Evolutionary conservation across 2,329 filamentous ascomycete species (phyloP).

Genomic region (Pyricularia pennisetigena): DNA sequence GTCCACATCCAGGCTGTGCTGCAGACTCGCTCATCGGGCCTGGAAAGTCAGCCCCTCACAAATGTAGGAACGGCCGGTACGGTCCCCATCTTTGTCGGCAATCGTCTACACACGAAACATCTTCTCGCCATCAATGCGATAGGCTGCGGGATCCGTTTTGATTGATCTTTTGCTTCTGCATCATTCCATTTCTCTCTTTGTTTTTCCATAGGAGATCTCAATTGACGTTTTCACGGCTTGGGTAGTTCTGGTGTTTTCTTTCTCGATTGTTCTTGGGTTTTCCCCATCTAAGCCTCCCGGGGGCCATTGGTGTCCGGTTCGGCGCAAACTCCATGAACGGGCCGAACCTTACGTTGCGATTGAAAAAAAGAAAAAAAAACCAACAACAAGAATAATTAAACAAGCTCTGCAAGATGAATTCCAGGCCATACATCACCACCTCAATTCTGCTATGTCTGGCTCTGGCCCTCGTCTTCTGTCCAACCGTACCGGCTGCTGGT

Average conservation of each 20-base stretch:
- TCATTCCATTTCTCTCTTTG: background rate
- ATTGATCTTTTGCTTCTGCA: background rate
- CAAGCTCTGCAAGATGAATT: background rate
- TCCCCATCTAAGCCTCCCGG: background rate
- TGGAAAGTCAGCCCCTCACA: background rate
- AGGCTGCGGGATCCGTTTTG: background rate
- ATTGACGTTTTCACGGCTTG: background rate
- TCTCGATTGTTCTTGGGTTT: background rate
- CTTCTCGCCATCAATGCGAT: background rate
- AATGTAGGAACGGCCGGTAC: background rate
- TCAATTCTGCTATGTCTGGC: background rate
- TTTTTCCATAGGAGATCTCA: background rate
- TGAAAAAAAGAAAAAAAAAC: too few relatives aligned
- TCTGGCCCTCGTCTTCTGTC: constrained; percentile 1
- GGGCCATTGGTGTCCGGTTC: background rate
- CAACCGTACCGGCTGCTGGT: constrained; percentile 2
- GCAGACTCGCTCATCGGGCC: too few relatives aligned
- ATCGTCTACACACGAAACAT: background rate
- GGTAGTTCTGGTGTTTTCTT: background rate
- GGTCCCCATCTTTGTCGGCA: background rate
- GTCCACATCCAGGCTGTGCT: background rate
- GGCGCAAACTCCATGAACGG: background rate
- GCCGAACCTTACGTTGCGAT: background rate
- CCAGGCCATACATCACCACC: background rate
- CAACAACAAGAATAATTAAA: background rate